phyloP scores from a whole-genome alignment of 345 rosid species.

The Rubroshorea leprosula region DNA sequence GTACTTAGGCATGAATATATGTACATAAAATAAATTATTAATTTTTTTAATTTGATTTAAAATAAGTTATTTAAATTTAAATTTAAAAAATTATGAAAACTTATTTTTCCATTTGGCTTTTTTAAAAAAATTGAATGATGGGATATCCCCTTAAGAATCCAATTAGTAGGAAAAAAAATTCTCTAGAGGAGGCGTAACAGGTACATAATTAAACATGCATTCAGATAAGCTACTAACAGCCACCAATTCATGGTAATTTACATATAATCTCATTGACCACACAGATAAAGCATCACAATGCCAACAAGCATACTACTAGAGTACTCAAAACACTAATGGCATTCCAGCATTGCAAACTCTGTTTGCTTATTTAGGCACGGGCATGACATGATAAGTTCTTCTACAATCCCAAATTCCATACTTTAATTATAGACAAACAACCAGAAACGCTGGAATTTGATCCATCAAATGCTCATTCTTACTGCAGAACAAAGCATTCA shows the following conservation, averaged over 20 bases:
- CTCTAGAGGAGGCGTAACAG: too few species aligned
- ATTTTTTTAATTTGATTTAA: too few species aligned
- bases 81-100: too few species aligned
- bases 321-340: not conserved
- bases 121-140: too few species aligned
- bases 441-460: not conserved
- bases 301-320: too few species aligned
- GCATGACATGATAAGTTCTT: constrained; percentile 10
- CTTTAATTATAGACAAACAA: constrained; percentile 1
- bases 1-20: too few species aligned
- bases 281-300: not conserved
- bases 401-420: constrained; percentile 4
- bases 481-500: constrained; percentile 76
- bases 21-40: too few species aligned
- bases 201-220: not conserved
- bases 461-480: constrained; percentile 15
- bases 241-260: not conserved
- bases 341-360: constrained; percentile 19
- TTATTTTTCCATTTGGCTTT: too few species aligned
- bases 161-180: too few species aligned
- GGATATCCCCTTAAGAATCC: too few species aligned
- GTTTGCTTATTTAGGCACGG: constrained; percentile 29
- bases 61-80: too few species aligned
- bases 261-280: not conserved
- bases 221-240: not conserved